Conservation (phyloP, 345 rosid species). For the Ricinus communis region DNA sequence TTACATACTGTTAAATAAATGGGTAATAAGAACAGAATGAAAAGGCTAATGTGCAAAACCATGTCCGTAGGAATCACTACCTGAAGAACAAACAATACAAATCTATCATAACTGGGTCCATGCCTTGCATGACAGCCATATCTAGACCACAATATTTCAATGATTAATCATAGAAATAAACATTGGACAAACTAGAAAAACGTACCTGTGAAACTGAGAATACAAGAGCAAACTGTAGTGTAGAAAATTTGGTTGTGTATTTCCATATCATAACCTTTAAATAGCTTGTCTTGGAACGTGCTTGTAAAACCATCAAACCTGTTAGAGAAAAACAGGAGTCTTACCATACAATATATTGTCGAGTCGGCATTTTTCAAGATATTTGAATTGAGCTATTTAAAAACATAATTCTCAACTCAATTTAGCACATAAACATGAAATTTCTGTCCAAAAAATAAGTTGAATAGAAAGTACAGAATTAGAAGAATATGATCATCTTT, state of each 20-base stretch:
- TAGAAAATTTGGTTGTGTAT: conserved; percentile 97
- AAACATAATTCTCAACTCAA: not conserved
- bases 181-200: conserved; percentile 6
- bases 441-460: not conserved
- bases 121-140: not conserved
- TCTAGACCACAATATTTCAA: not conserved
- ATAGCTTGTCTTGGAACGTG: conserved; percentile 93
- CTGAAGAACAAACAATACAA: not conserved
- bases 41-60: not conserved
- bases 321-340: conserved; percentile 21
- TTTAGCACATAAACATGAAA: not conserved
- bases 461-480: not conserved
- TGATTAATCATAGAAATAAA: not conserved
- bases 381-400: not conserved
- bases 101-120: not conserved
- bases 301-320: conserved; percentile 99
- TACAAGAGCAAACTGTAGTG: conserved; percentile 76
- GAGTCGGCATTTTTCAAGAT: not conserved
- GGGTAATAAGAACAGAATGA: not conserved
- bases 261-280: conserved; percentile 93
- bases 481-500: not conserved
- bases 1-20: not conserved
- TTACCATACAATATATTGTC: conserved; percentile 10
- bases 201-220: conserved; percentile 83
- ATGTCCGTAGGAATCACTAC: not conserved